Conservation (phyloP, 2,329 filamentous ascomycete genomes). For the Pseudocercospora fuligena region DNA sequence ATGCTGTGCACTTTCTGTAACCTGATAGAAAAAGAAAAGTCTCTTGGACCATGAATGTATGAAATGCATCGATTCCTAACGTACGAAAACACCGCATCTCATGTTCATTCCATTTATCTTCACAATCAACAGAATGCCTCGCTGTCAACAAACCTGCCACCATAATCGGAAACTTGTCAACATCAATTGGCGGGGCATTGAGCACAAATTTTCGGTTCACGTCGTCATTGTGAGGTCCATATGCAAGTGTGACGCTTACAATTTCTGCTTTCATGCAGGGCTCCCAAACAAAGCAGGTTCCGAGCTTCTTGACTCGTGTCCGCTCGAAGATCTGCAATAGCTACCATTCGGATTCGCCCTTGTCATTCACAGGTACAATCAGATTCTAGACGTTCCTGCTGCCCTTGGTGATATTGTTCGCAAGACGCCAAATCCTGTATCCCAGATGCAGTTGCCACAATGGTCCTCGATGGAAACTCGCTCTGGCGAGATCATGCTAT, state of each 20-base stretch:
- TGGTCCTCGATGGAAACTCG: conserved; percentile 43
- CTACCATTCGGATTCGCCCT: background rate
- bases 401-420: background rate
- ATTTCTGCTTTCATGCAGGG: conserved; percentile 2
- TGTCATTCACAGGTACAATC: background rate
- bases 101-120: background rate
- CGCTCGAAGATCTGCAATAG: background rate
- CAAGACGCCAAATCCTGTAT: background rate
- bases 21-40: background rate
- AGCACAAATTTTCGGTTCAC: conserved; percentile 10
- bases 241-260: conserved; percentile 17
- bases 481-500: conserved; percentile 47
- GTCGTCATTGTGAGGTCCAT: conserved; percentile 20
- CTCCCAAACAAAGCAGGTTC: background rate
- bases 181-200: background rate
- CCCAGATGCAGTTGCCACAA: background rate
- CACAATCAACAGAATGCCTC: background rate
- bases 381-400: background rate
- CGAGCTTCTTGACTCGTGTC: background rate
- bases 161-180: conserved; percentile 6
- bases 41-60: background rate
- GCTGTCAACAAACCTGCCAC: background rate
- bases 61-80: background rate
- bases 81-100: background rate
- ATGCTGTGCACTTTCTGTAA: conserved; percentile 10